Base-by-base conservation (phyloP, 2,329 filamentous ascomycete species). In the Aspergillus novoparasiticus region DNA sequence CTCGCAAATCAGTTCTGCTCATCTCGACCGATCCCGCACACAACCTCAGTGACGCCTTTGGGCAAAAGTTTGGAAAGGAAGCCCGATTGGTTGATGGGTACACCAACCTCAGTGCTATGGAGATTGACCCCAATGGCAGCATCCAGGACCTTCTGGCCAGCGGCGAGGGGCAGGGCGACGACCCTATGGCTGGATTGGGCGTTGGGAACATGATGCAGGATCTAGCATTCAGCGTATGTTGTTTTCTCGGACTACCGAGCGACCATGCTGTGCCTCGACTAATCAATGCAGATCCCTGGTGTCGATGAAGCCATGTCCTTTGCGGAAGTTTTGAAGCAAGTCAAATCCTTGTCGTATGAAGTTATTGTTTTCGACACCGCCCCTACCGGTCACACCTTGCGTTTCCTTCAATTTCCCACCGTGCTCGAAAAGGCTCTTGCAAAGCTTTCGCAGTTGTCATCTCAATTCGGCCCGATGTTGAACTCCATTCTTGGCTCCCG, bases 261-360 rank as follows among this genome's bases (percentile, higher is more conserved):
- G 23, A 12, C 6, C n/a, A 45, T n/a, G 26, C 12, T 19, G 26
- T 54, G 34, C 16, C 8, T 34, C 4, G 41, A 39, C 56, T 66
- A 50, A 70, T 59, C 19, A 41, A n/a, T n/a, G 14, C 71, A 96
- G 92, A 99, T 99, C 66, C 95, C 95, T 21, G 95, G 95, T 81
- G 96, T 99, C 66, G 95, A 99, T 78, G 95, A 99, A 81, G 95
- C 95, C 79, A 99, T 99, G 95, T 97, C 94, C 62, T 99, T 99
- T 76, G 95, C 95, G 78, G 95, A 99, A 83, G 95, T 99, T 68
- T 87, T 99, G 74, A 99, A 99, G 82, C 95, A 99, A 81, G 95
- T 99, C 83, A 98, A 98, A 83, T 96, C 93, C 46, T 91, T 98
- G 76, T 96, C 93, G 57, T 99, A 99, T 86, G 95, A 98, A 80